Evolutionary conservation across 257 asterid species (phyloP), one percentile per base, ranked within the genome.

Genomic region (Linderniella brevidens): DNA sequence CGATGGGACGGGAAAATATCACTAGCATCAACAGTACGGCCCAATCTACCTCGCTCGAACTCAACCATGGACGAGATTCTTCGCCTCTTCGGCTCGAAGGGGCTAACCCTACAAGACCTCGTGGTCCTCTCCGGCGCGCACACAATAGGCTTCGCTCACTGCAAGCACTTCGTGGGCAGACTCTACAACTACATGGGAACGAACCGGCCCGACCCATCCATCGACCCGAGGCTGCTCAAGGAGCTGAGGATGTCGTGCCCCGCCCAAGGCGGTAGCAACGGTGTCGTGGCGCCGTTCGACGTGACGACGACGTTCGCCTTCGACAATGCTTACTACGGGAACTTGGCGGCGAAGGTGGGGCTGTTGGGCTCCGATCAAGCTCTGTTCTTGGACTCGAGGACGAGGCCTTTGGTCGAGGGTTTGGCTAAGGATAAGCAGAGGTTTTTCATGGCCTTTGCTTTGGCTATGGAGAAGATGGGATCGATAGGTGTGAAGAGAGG

Each of bases 1-100:
- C 77, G 99, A 39, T 81, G 96, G 96, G 99, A 90, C 39, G 99
- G 96, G 15, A 85, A 73, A 54, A 37, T 77, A n/a, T 85, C 99
- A 4, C 41, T 61, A 61, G 94, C 99, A 5, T 73, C 92, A 7
- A 56, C 70, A 55, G 96, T 81, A 8, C 64, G 52, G 17, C 16
- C 69, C 57, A 81, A 85, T 66, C 84, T 90, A 19, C 99, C 99
- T 1, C 72, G 56, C 0, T 57, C 94, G 18, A 90, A 90, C 13
- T 65, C 93, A 37, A 79, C 88, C 0, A 32, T 85, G 0, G 78
- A 77, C 37, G 72, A 77, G 17, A 76, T 81, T 7, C 37, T 81
- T 9, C 70, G 50, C 13, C 76, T 85, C 36, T 90, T 90, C 59
- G 61, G 58, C 15, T 71, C 96, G 4, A 90, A 90, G 69, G 96